Base-by-base conservation (phyloP, 768 basidiomycete species). In the Tricholoma sp. region DNA sequence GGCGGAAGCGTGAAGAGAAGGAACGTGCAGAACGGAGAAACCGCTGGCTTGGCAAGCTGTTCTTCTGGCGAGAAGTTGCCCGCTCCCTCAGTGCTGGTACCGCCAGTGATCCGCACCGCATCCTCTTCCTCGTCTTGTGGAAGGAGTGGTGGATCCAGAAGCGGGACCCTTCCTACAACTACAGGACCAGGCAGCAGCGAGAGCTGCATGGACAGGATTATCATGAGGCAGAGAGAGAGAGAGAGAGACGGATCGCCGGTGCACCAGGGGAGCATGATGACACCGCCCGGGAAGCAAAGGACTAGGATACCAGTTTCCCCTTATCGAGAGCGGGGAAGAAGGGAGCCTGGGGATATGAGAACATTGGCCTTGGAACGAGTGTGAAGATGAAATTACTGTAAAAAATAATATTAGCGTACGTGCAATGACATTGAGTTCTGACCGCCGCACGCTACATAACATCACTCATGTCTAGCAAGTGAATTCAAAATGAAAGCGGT, bases 1-100 rank as follows among this genome's bases (percentile, higher is more conserved):
- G n/a, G 73, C 75, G 86, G 52, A 77, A 81, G 61, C 73, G 92
- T 22, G 85, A 85, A 59, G 88, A 88, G 64, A 79, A 80, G 54
- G 81, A 82, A 61, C 76, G 79, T 41, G 64, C 49, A 8, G 67
- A 69, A 39, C 56, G 67, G 39, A 57, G 63, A 57, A 67, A 64
- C 41, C 67, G 66, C 27, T 74, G 71, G 72, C 66, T 68, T 54
- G 71, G 68, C 18, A 68, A 65, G 62, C 32, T 75, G 46, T 55
- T 65, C 39, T 69, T 69, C 55, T 68, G 69, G 70, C 63, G 58
- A 41, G 19, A 34, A 32, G 21, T n/a, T 16, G 7, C 31, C 53
- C 22, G 39, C 50, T 12, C 56, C 56, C 22, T 16, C 50, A 29
- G 56, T 16, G n/a, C 46, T 21, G 4, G 27, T 46, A 18, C 55